Percentiles rank a stretch among this genome's conserved stretches.
phyloP scores from a whole-genome alignment of 2,329 filamentous ascomycete genomes.

The Rhynchosporium secalis region DNA sequence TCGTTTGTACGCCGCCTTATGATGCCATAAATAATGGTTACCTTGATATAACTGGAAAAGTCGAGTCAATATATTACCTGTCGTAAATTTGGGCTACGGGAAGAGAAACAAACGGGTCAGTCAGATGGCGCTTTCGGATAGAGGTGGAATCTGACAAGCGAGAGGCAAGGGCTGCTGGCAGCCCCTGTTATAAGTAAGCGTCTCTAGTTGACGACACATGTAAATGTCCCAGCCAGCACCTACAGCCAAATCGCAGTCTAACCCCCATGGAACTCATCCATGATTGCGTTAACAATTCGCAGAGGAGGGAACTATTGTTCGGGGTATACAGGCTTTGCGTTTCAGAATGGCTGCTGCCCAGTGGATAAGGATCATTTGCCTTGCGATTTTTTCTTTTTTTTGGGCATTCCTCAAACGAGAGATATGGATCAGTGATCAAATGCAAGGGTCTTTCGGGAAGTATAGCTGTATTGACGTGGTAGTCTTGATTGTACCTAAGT shows the following conservation, averaged over 20 bases:
- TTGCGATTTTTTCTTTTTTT: slow-evolving; percentile 21
- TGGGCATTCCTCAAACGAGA: slow-evolving; percentile 15
- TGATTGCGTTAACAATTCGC: background rate
- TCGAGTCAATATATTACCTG: background rate
- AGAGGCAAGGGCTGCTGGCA: slow-evolving; percentile 19
- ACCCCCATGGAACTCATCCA: background rate
- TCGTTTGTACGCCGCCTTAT: background rate
- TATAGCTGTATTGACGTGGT: slow-evolving; percentile 20
- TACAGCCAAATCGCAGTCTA: background rate
- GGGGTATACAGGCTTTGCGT: slow-evolving; percentile 3
- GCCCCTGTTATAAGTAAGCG: slow-evolving; percentile 1
- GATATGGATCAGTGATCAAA: slow-evolving; percentile 16
- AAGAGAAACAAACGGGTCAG: background rate
- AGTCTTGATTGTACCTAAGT: no score
- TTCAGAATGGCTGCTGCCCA: background rate
- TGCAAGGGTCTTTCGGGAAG: slow-evolving; percentile 21
- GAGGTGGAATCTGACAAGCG: slow-evolving; percentile 18
- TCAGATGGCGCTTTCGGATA: background rate
- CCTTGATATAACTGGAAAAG: background rate
- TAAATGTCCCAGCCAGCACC: background rate
- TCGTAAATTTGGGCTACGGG: background rate
- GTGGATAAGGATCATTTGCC: slow-evolving; percentile 11
- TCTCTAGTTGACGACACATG: no score
- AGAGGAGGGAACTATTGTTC: background rate
- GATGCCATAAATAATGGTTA: background rate